Evolutionary conservation across 805 yeast genomes (phyloP), one percentile per base, ranked within the genome.

Genomic region (Dipodascus geniculatus): DNA sequence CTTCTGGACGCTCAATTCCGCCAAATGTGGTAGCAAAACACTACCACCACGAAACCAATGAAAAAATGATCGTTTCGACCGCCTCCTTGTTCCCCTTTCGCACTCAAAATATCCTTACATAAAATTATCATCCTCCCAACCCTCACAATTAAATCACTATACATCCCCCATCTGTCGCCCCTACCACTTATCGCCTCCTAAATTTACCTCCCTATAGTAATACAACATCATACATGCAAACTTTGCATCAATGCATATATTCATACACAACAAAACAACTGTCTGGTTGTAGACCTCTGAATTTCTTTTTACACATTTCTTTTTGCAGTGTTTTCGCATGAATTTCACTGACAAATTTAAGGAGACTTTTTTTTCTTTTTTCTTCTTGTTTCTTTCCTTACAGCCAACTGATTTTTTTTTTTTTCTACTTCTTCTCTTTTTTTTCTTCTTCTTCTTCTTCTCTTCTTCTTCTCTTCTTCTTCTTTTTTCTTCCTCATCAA

Each of bases 401-500:
- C 42, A 8, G 28, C 23, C 4, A 23, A 17, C 31, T 14, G n/a
- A 14, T 47, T 8, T 23, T 51, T 17, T 47, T n/a, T 9, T 8
- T 23, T 51, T 17, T 47, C 11, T 9, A n/a, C n/a, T 47, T 35
- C 42, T 42, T 22, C 48, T 17, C 4, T 47, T 17, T 50, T 22
- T 22, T 17, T 42, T 53, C 23, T 17, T 19, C 24, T 42, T 53
- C 17, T 53, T n/a, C 20, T n/a, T n/a, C n/a, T n/a, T n/a, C n/a
- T n/a, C 31, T 23, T 48, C 35, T 48, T 20, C 33, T 50, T 23
- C 33, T 22, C 23, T 31, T 28, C 38, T 22, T 24, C 24, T 47
- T 17, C 53, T 47, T n/a, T 49, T 22, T 53, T 38, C 28, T 49
- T 54, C 47, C 48, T 48, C 31, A 54, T 53, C 52, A 52, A 33